Conservation (phyloP, 1,284 basidiomycete genomes). For the Termitomyces sp. region DNA sequence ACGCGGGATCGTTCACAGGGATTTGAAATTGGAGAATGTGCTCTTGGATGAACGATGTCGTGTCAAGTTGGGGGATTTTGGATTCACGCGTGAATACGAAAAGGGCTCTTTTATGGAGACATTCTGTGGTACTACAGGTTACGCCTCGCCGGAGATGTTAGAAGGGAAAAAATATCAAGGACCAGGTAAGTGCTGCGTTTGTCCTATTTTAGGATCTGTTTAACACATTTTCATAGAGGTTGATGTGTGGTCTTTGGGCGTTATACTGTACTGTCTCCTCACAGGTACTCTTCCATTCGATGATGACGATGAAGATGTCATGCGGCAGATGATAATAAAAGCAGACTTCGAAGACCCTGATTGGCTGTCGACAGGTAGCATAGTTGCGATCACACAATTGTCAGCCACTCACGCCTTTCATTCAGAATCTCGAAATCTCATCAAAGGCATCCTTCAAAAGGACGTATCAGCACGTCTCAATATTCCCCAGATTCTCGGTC, state of each 20-base stretch:
- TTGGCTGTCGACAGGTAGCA: conserved; percentile 80
- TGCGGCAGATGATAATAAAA: conserved; percentile 83
- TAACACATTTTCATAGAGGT: conserved; percentile 60
- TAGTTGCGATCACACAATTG: conserved; percentile 2
- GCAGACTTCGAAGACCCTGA: conserved; percentile 90
- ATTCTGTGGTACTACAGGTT: conserved; percentile 94
- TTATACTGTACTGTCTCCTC: conserved; percentile 92
- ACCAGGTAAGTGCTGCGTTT: conserved; percentile 50
- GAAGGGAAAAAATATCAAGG: conserved; percentile 87
- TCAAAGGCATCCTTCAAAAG: conserved; percentile 74
- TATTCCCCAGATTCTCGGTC: conserved; percentile 83
- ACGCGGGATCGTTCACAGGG: conserved; percentile 91
- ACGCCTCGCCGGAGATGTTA: conserved; percentile 95
- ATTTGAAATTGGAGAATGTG: conserved; percentile 95
- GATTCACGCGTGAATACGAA: conserved; percentile 94
- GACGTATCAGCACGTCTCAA: conserved; percentile 74
- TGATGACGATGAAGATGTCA: conserved; percentile 88
- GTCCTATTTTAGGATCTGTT: conserved; percentile 9
- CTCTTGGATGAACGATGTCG: conserved; percentile 84
- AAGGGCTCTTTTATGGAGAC: conserved; percentile 85
- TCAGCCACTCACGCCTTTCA: conserved; percentile 7
- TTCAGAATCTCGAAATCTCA: conserved; percentile 77
- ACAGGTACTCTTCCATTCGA: conserved; percentile 97
- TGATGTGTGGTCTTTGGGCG: conserved; percentile 95
- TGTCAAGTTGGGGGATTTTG: conserved; percentile 93